Evolutionary conservation across 2,329 filamentous ascomycete genomes (phyloP).

Genomic region (Trichophyton benhamiae): DNA sequence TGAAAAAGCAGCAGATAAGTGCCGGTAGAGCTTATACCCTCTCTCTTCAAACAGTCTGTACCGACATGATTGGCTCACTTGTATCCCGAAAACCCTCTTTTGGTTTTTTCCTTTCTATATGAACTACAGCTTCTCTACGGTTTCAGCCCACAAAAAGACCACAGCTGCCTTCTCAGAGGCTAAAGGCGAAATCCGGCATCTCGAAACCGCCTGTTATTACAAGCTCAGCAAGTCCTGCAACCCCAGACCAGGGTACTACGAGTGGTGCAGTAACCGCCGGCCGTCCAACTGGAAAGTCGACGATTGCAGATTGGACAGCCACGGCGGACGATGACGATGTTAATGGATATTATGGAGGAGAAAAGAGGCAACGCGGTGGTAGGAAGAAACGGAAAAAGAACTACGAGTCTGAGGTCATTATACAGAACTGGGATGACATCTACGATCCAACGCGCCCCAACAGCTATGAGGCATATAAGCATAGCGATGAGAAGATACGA

Average conservation of each 20-base stretch:
- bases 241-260: constrained; percentile 13
- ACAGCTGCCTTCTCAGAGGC: constrained; percentile 49
- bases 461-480: constrained; percentile 70
- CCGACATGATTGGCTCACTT: constrained; percentile 37
- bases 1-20: constrained; percentile 54
- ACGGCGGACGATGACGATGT: constrained; percentile 70
- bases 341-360: constrained; percentile 49
- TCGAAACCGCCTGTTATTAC: constrained; percentile 31
- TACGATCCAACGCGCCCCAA: constrained; percentile 78
- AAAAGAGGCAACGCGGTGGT: constrained; percentile 63
- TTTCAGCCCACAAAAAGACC: constrained; percentile 80
- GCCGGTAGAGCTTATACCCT: constrained; percentile 45
- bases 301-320: constrained; percentile 67
- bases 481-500: constrained; percentile 68
- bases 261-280: constrained; percentile 23
- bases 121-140: constrained; percentile 50
- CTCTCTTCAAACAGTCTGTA: constrained; percentile 11
- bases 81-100: constrained; percentile 21
- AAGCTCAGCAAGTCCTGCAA: not conserved
- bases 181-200: constrained; percentile 51
- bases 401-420: constrained; percentile 46
- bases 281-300: constrained; percentile 48
- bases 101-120: constrained; percentile 13
- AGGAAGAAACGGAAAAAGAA: constrained; percentile 63
- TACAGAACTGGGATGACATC: constrained; percentile 75